phyloP scores from a whole-genome alignment of 495 filamentous ascomycete species.

The Trichoderma erinaceum region DNA sequence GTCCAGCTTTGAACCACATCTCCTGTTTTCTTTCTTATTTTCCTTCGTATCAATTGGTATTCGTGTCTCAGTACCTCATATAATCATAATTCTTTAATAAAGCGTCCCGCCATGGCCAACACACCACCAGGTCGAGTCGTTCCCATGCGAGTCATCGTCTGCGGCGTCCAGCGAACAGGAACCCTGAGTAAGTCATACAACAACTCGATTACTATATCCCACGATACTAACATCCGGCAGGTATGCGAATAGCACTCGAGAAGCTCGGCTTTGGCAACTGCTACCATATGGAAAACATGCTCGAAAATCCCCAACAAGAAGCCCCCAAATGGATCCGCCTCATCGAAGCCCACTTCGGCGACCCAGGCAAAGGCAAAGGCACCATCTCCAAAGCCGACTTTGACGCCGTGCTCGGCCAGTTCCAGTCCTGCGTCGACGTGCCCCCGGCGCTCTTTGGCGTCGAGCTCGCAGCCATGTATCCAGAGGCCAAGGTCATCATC shows the following conservation, averaged over 20 bases:
- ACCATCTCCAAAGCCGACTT: conserved; percentile 56
- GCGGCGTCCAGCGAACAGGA: conserved; percentile 17
- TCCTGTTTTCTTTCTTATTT: too few relatives aligned
- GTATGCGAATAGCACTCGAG: conserved; percentile 55
- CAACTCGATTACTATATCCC: too few relatives aligned
- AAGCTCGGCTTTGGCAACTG: conserved; percentile 55
- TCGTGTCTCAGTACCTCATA: neutral
- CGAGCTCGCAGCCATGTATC: conserved; percentile 63
- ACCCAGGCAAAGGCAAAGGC: conserved; percentile 32
- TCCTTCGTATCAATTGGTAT: neutral
- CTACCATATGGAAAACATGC: conserved; percentile 53
- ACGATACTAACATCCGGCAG: conserved; percentile 25
- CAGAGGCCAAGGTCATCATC: conserved; percentile 63
- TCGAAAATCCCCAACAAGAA: neutral
- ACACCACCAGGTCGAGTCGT: conserved; percentile 6
- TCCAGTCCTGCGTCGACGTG: conserved; percentile 58
- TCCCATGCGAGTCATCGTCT: conserved; percentile 17
- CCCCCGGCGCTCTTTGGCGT: conserved; percentile 59
- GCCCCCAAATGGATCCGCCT: conserved; percentile 57
- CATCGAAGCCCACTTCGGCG: conserved; percentile 58
- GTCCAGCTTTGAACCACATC: too few relatives aligned
- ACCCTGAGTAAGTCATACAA: conserved; percentile 1
- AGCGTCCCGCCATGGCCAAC: neutral
- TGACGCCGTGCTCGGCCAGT: conserved; percentile 61
- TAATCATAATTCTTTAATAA: neutral